A percentile compares a stretch with the other conserved stretches of the same genome.
Conservation (phyloP, 108 stramenopile genomes). For the Aurantiochytrium sp. region DNA sequence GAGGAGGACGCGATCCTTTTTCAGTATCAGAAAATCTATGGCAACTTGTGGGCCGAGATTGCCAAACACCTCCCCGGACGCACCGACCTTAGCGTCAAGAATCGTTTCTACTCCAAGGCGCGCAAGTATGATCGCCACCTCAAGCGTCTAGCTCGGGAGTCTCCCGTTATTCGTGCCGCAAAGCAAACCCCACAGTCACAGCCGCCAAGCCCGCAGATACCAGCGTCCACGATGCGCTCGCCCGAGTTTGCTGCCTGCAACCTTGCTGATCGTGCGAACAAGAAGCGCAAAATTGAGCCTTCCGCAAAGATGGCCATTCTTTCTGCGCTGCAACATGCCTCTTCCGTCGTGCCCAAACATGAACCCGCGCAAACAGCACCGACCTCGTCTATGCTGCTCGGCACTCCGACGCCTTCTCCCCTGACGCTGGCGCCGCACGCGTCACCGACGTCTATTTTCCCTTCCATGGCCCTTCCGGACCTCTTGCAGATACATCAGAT, state of each 20-base stretch:
- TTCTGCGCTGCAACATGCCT: no score
- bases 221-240: background rate
- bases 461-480: no score
- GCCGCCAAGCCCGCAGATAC: background rate
- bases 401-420: no score
- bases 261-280: background rate
- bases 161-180: no score
- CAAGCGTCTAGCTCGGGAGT: background rate
- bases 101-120: background rate
- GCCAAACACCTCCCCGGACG: slow-evolving; percentile 1
- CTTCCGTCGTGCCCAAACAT: no score
- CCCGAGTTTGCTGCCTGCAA: background rate
- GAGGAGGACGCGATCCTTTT: slow-evolving; percentile 83
- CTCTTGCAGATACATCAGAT: no score
- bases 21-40: slow-evolving; percentile 65
- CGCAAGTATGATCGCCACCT: background rate
- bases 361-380: no score
- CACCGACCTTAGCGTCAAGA: slow-evolving; percentile 9
- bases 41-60: slow-evolving; percentile 23
- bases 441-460: no score
- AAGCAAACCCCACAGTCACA: background rate
- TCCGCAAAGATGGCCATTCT: no score
- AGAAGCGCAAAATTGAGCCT: background rate
- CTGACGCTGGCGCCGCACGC: no score
- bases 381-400: no score